Base-by-base conservation (phyloP, 2,329 filamentous ascomycete genomes). In the Bipolaris victoriae region DNA sequence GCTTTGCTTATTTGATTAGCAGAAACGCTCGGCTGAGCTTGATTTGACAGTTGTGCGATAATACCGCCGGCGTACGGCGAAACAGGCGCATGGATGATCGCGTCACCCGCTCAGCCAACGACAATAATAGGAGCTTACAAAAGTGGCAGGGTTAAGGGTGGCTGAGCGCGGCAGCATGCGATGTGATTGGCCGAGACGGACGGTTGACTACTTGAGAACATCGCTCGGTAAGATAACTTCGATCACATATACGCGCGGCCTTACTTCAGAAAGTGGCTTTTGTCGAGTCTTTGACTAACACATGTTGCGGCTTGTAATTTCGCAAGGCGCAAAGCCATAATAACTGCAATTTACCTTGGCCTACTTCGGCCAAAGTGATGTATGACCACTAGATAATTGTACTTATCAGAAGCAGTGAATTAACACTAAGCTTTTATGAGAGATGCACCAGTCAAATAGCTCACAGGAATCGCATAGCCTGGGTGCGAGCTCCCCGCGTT, bases 121-220 rank as follows among this genome's bases (percentile, higher is more conserved):
- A 22, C 49, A 58, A 46, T 55, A 45, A 58, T 58, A 55, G 55
- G 33, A n/a, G 39, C 39, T 41, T 45, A 46, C 43, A 26, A n/a
- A 24, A 13, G 55, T 54, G 55, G 53, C 48, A 31, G 20, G 31
- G 45, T 11, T 7, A 7, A 46, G 7, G 13, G 54, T 57, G 49
- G 44, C 49, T 33, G 50, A 49, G 49, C 29, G 10, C 13, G 31
- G 24, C 35, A 47, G 22, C 48, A 41, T 41, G 41, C 43, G 24
- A 29, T 41, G 20, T 33, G 43, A 56, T 56, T 48, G 49, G 43
- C 36, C 29, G 20, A 40, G 10, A 6, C 36, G 5, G 26, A 43
- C 29, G 18, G 24, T 26, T 29, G 20, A 45, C 33, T 36, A 18
- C 31, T 20, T 35, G n/a, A 24, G 20, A 49, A 29, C 35, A 29